A percentile compares a stretch with the other conserved stretches of the same genome.
phyloP scores from a whole-genome alignment of 345 rosid genomes.

The Triadica sebifera region DNA sequence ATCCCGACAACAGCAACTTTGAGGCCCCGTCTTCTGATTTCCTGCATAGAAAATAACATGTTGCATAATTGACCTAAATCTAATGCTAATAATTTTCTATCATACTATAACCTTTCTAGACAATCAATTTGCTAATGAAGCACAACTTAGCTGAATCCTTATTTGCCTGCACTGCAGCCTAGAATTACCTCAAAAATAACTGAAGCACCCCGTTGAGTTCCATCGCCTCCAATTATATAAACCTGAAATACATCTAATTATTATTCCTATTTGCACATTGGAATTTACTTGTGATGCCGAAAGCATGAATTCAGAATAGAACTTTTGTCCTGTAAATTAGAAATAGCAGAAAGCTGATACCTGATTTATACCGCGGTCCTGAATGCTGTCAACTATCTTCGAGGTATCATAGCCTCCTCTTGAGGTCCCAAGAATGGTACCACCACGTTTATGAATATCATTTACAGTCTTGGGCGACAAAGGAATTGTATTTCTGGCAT shows the following conservation, averaged over 20 bases:
- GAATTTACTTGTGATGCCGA: background rate
- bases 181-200: constrained; percentile 53
- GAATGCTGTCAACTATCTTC: constrained; percentile 93
- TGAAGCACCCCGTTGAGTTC: constrained; percentile 71
- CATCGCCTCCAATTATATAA: constrained; percentile 85
- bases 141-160: background rate
- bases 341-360: constrained; percentile 28
- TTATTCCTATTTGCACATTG: background rate
- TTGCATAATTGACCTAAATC: background rate
- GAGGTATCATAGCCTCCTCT: constrained; percentile 82
- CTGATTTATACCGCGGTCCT: constrained; percentile 94
- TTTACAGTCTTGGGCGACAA: constrained; percentile 71
- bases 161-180: background rate
- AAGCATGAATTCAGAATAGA: too few species aligned
- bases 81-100: background rate
- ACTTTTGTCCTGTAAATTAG: background rate
- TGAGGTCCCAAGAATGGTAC: constrained; percentile 82
- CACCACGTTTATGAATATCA: constrained; percentile 92
- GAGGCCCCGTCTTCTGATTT: constrained; percentile 60
- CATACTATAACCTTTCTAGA: background rate
- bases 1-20: constrained; percentile 78
- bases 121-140: background rate
- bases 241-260: constrained; percentile 37
- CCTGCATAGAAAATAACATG: constrained; percentile 30
- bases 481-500: constrained; percentile 66